These are phyloP conservation scores for Penicillium verrucosum DNA, from an alignment of 2,329 filamentous ascomycete genomes.

Conservation along the genomic window DNA sequence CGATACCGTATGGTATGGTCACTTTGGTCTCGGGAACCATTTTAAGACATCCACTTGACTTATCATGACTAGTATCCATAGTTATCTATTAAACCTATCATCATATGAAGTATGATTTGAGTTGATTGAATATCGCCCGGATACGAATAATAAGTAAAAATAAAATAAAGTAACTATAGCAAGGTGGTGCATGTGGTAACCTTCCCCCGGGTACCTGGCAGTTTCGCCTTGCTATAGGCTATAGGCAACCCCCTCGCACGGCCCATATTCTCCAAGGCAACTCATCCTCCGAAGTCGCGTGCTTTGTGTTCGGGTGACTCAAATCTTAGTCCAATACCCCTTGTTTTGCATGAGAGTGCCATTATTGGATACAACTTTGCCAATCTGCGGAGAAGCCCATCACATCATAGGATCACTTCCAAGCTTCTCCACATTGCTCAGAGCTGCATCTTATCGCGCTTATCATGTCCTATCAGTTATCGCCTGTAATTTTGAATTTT, in stretches of 20 bases:
- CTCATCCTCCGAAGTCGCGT: conserved; percentile 23
- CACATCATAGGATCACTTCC: conserved; percentile 8
- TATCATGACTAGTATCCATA: not conserved
- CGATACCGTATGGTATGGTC: conserved; percentile 17
- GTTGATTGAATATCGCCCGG: not conserved
- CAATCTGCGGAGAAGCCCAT: conserved; percentile 8
- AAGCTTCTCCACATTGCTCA: conserved; percentile 15
- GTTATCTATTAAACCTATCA: not conserved
- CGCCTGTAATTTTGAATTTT: not conserved
- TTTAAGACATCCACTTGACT: not conserved
- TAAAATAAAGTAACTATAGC: not conserved
- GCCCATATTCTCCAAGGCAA: conserved; percentile 16
- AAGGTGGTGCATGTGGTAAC: conserved; percentile 1
- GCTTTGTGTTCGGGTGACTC: conserved; percentile 19
- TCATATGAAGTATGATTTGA: not conserved
- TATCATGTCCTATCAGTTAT: conserved; percentile 17
- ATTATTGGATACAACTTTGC: conserved; percentile 4
- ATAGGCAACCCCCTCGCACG: conserved; percentile 6
- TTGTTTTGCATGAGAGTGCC: not conserved
- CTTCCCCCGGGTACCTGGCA: conserved; percentile 20
- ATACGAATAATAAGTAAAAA: not conserved
- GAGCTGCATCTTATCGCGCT: conserved; percentile 13
- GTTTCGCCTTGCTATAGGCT: not conserved
- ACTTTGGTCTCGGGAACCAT: conserved; percentile 1
- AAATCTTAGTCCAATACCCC: not conserved